Conservation (phyloP, 768 basidiomycete species). For the Daedalea quercina region DNA sequence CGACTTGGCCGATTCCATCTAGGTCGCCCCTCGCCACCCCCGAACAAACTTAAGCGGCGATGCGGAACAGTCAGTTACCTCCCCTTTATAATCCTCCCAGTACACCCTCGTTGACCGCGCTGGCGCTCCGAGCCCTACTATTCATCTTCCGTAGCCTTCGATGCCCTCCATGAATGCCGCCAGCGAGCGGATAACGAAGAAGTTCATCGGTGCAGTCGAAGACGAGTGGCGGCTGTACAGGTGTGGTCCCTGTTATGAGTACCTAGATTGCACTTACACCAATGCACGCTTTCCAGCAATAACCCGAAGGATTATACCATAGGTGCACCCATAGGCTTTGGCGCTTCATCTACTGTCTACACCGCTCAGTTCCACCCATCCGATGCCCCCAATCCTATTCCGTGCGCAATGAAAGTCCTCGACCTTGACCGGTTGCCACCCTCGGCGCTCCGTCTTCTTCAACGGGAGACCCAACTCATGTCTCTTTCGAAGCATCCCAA, state of each 20-base stretch:
- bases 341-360: conserved; percentile 89
- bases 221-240: conserved; percentile 83
- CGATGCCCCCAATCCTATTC: conserved; percentile 32
- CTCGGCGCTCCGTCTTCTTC: conserved; percentile 62
- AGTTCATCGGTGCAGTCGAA: conserved; percentile 74
- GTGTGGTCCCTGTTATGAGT: conserved; percentile 27
- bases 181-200: conserved; percentile 17
- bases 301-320: conserved; percentile 64
- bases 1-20: neutral
- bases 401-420: conserved; percentile 84
- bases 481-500: conserved; percentile 91
- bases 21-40: neutral
- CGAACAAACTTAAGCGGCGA: no score
- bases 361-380: conserved; percentile 55
- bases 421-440: conserved; percentile 78
- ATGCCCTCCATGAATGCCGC: conserved; percentile 9
- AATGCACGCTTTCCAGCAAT: conserved; percentile 41
- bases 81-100: neutral
- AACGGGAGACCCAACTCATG: conserved; percentile 87
- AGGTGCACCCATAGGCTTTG: conserved; percentile 79
- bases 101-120: neutral
- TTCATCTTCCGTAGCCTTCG: neutral
- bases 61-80: no score
- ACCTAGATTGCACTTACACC: neutral
- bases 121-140: no score